These are phyloP conservation scores for Phellopilus nigrolimitatus DNA, from an alignment of 1,284 basidiomycete species.

Conservation along the genomic window DNA sequence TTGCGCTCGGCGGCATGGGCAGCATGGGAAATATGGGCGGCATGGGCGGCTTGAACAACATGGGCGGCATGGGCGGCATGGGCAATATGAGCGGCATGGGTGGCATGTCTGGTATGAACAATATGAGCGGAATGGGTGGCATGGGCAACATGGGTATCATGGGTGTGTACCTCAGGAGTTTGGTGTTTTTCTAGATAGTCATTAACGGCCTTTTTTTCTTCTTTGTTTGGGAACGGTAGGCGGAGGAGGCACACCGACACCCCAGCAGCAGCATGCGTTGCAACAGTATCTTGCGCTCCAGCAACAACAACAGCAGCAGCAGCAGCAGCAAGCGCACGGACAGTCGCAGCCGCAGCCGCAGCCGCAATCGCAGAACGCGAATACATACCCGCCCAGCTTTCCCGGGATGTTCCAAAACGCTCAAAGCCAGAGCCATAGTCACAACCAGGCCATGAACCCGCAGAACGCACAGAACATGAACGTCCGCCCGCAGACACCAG, in stretches of 20 bases:
- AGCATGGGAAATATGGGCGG: conserved; percentile 7
- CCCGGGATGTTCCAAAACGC: neutral
- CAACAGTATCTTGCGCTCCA: conserved; percentile 24
- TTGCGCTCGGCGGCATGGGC: conserved; percentile 10
- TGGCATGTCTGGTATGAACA: conserved; percentile 19
- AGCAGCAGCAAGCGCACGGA: conserved; percentile 23
- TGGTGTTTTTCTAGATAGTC: neutral
- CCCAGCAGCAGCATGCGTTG: conserved; percentile 22
- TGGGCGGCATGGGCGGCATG: conserved; percentile 11
- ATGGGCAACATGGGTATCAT: conserved; percentile 22
- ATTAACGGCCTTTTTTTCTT: conserved; percentile 16
- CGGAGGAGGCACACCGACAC: neutral
- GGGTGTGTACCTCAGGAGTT: conserved; percentile 3
- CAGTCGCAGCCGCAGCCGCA: conserved; percentile 2
- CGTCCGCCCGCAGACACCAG: no score
- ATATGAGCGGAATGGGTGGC: conserved; percentile 10
- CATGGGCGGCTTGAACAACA: neutral
- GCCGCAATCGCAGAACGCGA: neutral
- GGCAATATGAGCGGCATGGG: conserved; percentile 13
- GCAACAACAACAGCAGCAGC: conserved; percentile 25
- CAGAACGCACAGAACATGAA: no score
- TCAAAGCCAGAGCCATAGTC: conserved; percentile 4
- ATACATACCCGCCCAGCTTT: conserved; percentile 9
- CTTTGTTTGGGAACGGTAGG: neutral
- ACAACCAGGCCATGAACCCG: no score